Evolutionary conservation across 164 flowering plant genomes (phyloP), one percentile per base, ranked within the genome.

Genomic region (Brasenia schreberi): DNA sequence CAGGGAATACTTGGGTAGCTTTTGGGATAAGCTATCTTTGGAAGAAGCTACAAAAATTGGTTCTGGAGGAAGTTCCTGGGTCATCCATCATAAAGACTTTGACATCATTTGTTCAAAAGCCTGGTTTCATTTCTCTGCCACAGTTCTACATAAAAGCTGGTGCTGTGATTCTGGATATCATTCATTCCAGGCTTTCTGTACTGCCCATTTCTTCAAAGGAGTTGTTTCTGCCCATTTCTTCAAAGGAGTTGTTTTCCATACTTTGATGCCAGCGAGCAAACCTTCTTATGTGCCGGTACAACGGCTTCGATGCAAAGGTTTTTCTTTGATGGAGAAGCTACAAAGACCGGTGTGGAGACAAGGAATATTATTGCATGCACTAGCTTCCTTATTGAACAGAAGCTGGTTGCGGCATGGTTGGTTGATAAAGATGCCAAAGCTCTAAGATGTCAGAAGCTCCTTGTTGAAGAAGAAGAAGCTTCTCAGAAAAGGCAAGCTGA

Each of bases 191-290:
- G 73, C 79, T 85, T 67, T 78, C 86, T 16, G 79, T 80, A 72
- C 77, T 84, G 71, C 94, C 96, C 18, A 65, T 85, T 72, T 75
- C 88, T 27, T n/a, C n/a, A n/a, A 74, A 71, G 12, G 89, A 90
- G 66, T 66, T 93, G 62, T 93, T 90, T 62, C 77, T 84, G 71
- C 94, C 96, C 18, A 65, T 85, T 72, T 75, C 88, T 27, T n/a
- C 83, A 96, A 74, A 71, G 12, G 89, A 90, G 66, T 66, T 93
- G 62, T 93, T 90, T 62, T 72, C 72, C 64, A 81, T 93, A 64
- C 90, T 93, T 68, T 73, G 90, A 87, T 83, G 97, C 96, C 45
- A 88, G 96, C 71, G 98, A 93, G 77, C 79, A 68, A 62, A 93
- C 98, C 12, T 93, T 90, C 69, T 75, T 90, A 63, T 87, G 87